Evolutionary conservation across 139 green algal species (phyloP).

Genomic region (Coelastrella sp.): DNA sequence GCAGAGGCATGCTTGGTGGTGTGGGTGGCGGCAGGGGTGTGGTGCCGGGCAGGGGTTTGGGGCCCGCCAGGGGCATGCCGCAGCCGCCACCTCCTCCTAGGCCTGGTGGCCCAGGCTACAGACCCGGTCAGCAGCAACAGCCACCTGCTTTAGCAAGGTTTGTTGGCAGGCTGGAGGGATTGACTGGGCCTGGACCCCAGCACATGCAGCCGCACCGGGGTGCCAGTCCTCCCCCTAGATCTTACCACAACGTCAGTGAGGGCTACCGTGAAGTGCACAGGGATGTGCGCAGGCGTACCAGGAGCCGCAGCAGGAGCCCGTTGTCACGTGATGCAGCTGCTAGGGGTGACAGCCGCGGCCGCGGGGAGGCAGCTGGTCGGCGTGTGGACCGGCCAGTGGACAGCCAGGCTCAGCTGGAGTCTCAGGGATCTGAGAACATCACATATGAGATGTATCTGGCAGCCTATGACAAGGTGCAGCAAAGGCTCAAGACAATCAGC

Average conservation of each 20-base stretch:
- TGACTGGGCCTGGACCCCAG: neutral
- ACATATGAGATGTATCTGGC: constrained; percentile 33
- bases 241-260: constrained; percentile 8
- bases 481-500: constrained; percentile 10
- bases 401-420: neutral
- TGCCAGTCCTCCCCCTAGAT: neutral
- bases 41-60: neutral
- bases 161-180: constrained; percentile 5
- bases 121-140: constrained; percentile 27
- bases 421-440: constrained; percentile 13
- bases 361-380: neutral
- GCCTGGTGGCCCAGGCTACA: constrained; percentile 6
- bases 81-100: constrained; percentile 22
- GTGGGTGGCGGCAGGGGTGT: neutral
- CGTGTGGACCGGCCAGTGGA: neutral
- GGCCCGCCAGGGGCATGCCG: neutral
- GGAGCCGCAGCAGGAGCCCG: constrained; percentile 24
- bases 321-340: neutral
- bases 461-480: constrained; percentile 25
- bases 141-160: neutral
- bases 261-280: neutral
- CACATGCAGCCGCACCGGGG: constrained; percentile 3
- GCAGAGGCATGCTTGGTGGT: neutral
- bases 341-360: neutral
- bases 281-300: neutral